Percentiles rank a stretch among this genome's conserved stretches.
Evolutionary conservation across 192 early-diverging fungal species (phyloP).

Genomic region (Geosiphon pyriformis): DNA sequence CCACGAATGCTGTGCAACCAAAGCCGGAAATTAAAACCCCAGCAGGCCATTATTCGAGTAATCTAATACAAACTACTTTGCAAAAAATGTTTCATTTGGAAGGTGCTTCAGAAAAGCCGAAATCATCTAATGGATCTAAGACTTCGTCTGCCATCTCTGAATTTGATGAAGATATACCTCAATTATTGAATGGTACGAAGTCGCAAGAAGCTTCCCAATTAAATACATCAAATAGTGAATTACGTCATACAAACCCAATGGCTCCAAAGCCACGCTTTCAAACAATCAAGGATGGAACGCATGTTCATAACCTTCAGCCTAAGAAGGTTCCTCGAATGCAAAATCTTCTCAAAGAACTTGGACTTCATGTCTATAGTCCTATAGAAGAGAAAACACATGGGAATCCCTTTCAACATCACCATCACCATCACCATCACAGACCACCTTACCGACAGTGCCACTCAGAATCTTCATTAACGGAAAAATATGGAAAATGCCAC

Average conservation of each 20-base stretch:
- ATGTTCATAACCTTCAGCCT: constrained; percentile 2
- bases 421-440: background rate
- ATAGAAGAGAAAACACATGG: background rate
- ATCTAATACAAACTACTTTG: background rate
- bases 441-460: background rate
- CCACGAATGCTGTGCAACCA: no score
- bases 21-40: background rate
- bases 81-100: constrained; percentile 17
- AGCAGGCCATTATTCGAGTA: constrained; percentile 43
- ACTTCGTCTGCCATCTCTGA: background rate
- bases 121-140: background rate
- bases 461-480: constrained; percentile 18
- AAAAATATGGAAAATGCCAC: constrained; percentile 40
- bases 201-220: no score
- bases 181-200: background rate
- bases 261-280: background rate
- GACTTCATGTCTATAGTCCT: background rate
- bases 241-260: background rate
- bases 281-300: background rate
- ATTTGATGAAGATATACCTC: background rate
- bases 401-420: no score
- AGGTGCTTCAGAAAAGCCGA: background rate
- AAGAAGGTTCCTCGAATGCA: background rate
- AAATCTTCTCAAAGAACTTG: constrained; percentile 14
- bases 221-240: no score